phyloP scores from a whole-genome alignment of 441 rosid genomes.

The Geranium incanum region DNA sequence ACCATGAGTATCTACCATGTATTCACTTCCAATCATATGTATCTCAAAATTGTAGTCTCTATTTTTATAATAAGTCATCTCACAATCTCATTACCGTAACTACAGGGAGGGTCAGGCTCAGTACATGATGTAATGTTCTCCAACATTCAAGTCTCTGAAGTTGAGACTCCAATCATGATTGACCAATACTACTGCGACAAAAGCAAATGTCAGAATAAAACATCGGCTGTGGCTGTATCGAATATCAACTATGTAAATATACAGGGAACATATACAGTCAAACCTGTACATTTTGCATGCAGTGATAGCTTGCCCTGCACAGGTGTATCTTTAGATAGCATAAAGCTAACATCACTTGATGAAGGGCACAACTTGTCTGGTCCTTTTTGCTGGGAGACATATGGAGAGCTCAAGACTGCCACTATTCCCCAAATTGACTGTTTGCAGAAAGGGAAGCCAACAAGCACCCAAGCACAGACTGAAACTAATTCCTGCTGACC shows the following conservation, averaged over 20 bases:
- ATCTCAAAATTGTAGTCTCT: conserved; percentile 12
- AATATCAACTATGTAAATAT: conserved; percentile 74
- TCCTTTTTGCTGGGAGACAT: conserved; percentile 83
- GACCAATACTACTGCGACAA: conserved; percentile 93
- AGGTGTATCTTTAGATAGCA: conserved; percentile 50
- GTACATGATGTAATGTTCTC: conserved; percentile 78
- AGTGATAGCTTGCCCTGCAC: conserved; percentile 75
- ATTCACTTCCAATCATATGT: background rate
- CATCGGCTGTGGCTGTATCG: conserved; percentile 77
- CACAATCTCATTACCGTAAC: conserved; percentile 17
- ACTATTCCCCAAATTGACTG: conserved; percentile 68
- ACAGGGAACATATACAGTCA: conserved; percentile 79
- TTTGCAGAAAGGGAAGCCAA: conserved; percentile 65
- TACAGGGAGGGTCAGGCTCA: conserved; percentile 92
- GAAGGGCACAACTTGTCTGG: conserved; percentile 48
- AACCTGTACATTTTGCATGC: conserved; percentile 81
- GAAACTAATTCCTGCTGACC: conserved; percentile 56
- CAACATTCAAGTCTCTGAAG: conserved; percentile 81
- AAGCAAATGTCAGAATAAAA: conserved; percentile 63
- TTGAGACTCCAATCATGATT: conserved; percentile 73
- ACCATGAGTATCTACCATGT: background rate
- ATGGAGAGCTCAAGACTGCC: conserved; percentile 74
- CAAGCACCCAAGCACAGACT: conserved; percentile 45
- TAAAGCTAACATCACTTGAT: conserved; percentile 58
- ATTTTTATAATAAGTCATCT: background rate